phyloP scores from a whole-genome alignment of 2,329 filamentous ascomycete genomes.

The Trichophyton simii region DNA sequence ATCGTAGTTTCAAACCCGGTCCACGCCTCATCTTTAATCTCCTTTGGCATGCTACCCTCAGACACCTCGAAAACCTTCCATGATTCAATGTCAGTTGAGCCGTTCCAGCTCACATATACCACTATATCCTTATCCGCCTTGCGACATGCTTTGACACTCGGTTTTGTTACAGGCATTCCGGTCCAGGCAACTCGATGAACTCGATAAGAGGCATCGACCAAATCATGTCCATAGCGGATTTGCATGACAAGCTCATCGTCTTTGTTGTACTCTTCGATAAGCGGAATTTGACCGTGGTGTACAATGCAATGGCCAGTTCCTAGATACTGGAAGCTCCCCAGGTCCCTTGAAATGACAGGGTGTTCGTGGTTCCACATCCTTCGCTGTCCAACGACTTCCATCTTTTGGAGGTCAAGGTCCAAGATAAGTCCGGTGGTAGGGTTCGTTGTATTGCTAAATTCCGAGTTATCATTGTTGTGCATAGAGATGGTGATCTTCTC shows the following conservation, averaged over 20 bases:
- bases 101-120: conserved; percentile 13
- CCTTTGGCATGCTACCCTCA: not conserved
- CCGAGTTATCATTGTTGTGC: conserved; percentile 8
- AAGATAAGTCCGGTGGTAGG: conserved; percentile 9
- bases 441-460: not conserved
- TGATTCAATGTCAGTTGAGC: conserved; percentile 8
- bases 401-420: conserved; percentile 8
- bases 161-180: conserved; percentile 6
- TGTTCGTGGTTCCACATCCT: conserved; percentile 4
- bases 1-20: conserved; percentile 7
- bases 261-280: conserved; percentile 10
- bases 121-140: not conserved
- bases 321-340: conserved; percentile 10
- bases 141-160: conserved; percentile 7
- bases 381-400: not conserved
- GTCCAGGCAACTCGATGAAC: conserved; percentile 3
- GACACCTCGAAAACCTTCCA: conserved; percentile 8
- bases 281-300: conserved; percentile 7
- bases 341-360: not conserved
- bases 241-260: conserved; percentile 8
- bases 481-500: conserved; percentile 3
- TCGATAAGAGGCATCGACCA: conserved; percentile 2
- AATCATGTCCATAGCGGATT: conserved; percentile 3
- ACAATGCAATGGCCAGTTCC: conserved; percentile 5
- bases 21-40: not conserved